These are phyloP conservation scores for Globisporangium polare DNA, from an alignment of 352 stramenopile genomes.

Conservation along the genomic window DNA sequence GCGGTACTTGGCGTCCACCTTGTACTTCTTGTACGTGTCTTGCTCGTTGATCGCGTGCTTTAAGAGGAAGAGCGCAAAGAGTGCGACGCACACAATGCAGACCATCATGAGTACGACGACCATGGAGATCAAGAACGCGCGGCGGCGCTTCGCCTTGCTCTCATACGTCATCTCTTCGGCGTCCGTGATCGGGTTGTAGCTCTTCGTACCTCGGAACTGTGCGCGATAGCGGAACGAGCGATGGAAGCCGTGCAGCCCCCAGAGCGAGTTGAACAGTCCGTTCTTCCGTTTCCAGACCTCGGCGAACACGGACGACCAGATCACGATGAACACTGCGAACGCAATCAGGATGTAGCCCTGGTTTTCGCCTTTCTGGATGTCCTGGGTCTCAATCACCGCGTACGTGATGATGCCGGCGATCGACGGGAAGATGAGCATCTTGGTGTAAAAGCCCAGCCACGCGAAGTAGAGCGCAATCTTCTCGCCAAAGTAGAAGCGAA, in stretches of 20 bases:
- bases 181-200: slow-evolving; percentile 64
- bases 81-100: slow-evolving; percentile 58
- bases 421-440: slow-evolving; percentile 83
- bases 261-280: slow-evolving; percentile 75
- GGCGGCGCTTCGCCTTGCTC: slow-evolving; percentile 51
- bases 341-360: slow-evolving; percentile 70
- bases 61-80: slow-evolving; percentile 65
- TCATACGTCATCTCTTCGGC: slow-evolving; percentile 64
- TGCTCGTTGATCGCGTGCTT: slow-evolving; percentile 74
- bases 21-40: slow-evolving; percentile 22
- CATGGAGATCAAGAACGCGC: slow-evolving; percentile 50
- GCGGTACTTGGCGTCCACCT: slow-evolving; percentile 34
- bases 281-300: slow-evolving; percentile 90
- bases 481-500: slow-evolving; percentile 90
- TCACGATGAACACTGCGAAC: slow-evolving; percentile 80
- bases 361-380: slow-evolving; percentile 34
- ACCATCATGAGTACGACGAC: slow-evolving; percentile 76
- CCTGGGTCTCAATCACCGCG: slow-evolving; percentile 41
- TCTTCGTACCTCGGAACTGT: slow-evolving; percentile 80
- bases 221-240: slow-evolving; percentile 67
- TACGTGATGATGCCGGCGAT: slow-evolving; percentile 81
- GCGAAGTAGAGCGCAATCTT: slow-evolving; percentile 91
- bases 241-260: slow-evolving; percentile 80
- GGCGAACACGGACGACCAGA: slow-evolving; percentile 87
- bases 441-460: slow-evolving; percentile 92